Conservation (phyloP, 768 basidiomycete species). For the Mycena epipterygia region DNA sequence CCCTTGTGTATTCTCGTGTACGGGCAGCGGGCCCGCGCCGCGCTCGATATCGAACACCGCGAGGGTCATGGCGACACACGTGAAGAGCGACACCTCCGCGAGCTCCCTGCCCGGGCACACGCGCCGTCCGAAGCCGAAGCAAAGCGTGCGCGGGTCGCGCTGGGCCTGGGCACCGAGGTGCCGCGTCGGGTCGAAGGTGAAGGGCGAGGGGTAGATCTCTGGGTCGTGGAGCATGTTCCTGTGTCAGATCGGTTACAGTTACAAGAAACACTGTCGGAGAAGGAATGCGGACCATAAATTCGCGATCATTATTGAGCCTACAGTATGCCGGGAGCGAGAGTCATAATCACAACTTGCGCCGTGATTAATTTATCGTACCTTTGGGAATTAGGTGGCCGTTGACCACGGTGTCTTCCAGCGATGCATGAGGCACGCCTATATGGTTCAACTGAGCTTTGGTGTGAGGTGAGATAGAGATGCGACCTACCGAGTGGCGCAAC, state of each 20-base stretch:
- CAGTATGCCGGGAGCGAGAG: no score
- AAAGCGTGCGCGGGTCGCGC: conserved; percentile 55
- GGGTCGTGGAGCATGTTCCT: conserved; percentile 71
- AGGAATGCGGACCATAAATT: conserved; percentile 61
- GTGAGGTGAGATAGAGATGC: background rate
- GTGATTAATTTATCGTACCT: conserved; percentile 23
- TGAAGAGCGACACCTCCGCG: conserved; percentile 65
- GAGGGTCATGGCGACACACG: conserved; percentile 58
- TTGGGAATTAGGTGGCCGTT: conserved; percentile 64
- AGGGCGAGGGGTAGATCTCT: conserved; percentile 61
- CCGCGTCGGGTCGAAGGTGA: conserved; percentile 62
- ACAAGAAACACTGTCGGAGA: background rate
- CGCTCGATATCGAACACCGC: conserved; percentile 64
- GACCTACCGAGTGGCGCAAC: conserved; percentile 58
- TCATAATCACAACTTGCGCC: no score
- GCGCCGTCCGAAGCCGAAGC: conserved; percentile 64
- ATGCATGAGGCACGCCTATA: conserved; percentile 60
- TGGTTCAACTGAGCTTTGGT: background rate
- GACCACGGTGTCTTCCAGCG: conserved; percentile 59
- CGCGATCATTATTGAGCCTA: conserved; percentile 57
- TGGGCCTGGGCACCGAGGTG: conserved; percentile 53
- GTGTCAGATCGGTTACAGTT: background rate
- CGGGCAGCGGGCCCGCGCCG: conserved; percentile 54
- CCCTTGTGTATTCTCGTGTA: conserved; percentile 59
- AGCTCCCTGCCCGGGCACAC: conserved; percentile 64